Evolutionary conservation across 2,329 filamentous ascomycete species (phyloP).

Genomic region (Mycosphaerella sp.): DNA sequence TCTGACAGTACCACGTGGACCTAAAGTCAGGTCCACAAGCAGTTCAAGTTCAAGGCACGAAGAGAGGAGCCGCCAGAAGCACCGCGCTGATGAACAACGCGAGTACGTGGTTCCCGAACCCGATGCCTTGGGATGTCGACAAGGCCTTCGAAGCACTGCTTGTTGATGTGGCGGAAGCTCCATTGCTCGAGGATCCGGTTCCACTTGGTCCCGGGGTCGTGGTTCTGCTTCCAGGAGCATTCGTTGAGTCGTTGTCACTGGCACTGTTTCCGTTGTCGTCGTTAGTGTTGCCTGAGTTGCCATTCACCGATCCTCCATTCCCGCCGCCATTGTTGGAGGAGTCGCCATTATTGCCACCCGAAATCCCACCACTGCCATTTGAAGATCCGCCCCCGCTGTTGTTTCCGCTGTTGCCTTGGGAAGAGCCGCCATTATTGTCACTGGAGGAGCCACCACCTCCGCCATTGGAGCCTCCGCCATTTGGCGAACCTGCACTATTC

Average conservation of each 20-base stretch:
- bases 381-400: background rate
- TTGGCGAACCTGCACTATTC: background rate
- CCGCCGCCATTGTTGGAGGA: background rate
- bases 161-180: background rate
- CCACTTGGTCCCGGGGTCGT: background rate
- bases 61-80: background rate
- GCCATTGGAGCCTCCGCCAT: background rate
- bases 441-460: background rate
- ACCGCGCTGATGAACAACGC: background rate
- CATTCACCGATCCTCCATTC: background rate
- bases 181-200: background rate
- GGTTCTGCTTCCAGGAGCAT: background rate
- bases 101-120: background rate
- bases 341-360: background rate
- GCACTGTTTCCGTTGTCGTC: background rate
- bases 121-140: background rate
- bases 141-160: background rate
- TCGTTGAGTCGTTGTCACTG: background rate
- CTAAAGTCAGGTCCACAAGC: no score
- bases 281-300: background rate
- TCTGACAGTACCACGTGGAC: no score
- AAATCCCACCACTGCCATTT: background rate
- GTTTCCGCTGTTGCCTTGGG: background rate
- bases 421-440: background rate
- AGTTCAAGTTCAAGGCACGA: background rate